Percentiles rank a stretch among this genome's conserved stretches.
Evolutionary conservation across 768 basidiomycete genomes (phyloP).

Genomic region (Russula virescens): DNA sequence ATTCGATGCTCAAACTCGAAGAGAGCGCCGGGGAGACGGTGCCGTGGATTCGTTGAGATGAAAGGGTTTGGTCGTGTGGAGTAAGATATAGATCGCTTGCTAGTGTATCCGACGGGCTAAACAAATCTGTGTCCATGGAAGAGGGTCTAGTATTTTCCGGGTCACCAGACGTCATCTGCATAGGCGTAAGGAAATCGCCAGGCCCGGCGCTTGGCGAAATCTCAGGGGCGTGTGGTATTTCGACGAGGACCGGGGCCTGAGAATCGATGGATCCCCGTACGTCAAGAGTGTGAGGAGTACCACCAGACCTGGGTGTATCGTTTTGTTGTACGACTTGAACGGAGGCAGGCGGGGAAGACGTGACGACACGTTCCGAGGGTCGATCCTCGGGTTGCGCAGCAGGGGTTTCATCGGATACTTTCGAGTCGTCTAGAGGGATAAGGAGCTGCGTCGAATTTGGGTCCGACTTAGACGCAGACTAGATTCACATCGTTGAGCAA

Average conservation of each 20-base stretch:
- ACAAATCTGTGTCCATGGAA: neutral
- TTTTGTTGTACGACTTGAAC: neutral
- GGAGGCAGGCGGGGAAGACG: neutral
- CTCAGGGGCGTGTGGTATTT: neutral
- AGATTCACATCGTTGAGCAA: neutral
- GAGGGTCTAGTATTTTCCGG: neutral
- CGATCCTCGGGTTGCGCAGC: neutral
- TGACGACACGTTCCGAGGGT: neutral
- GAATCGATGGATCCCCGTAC: neutral
- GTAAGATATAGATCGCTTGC: slow-evolving; percentile 7
- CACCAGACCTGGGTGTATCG: neutral
- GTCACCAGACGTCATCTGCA: neutral
- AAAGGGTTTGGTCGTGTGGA: neutral
- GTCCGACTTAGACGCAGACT: neutral
- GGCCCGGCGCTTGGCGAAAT: neutral
- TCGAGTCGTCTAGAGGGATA: neutral
- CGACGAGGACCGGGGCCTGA: neutral
- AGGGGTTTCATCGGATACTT: neutral
- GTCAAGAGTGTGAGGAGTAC: neutral
- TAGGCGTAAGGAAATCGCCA: neutral
- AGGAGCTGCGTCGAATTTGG: slow-evolving; percentile 1
- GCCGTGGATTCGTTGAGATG: neutral
- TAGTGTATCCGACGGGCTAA: slow-evolving; percentile 2
- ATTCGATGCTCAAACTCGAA: slow-evolving; percentile 10
- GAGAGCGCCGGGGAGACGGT: slow-evolving; percentile 10